Evolutionary conservation across 345 rosid species (phyloP).

Genomic region (Anacardium occidentale): DNA sequence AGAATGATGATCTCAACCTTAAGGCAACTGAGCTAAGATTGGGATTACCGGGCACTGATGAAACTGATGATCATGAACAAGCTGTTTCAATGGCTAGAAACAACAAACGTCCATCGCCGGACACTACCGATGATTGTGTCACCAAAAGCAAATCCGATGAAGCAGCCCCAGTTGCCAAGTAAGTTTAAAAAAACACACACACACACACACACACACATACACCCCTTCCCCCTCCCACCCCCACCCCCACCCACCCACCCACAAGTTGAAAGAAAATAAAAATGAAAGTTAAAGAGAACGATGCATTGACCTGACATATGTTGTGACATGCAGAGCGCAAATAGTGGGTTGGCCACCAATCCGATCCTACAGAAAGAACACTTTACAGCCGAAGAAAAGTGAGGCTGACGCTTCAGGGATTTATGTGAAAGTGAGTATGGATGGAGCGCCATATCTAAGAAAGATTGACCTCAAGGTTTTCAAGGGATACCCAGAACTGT

Average conservation of each 20-base stretch:
- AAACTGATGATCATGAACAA: conserved; percentile 35
- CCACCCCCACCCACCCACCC: too few relatives aligned
- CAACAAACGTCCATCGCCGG: conserved; percentile 50
- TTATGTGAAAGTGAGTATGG: conserved; percentile 86
- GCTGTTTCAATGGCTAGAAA: conserved; percentile 40
- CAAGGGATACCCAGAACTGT: conserved; percentile 54
- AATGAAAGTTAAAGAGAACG: too few relatives aligned
- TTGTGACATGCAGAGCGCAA: conserved; percentile 45
- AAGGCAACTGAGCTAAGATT: conserved; percentile 87
- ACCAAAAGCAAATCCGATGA: conserved; percentile 30
- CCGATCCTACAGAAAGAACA: conserved; percentile 60
- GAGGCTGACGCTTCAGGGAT: conserved; percentile 52
- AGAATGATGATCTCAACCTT: conserved; percentile 65
- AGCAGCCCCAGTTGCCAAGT: conserved; percentile 63
- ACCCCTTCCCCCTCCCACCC: too few relatives aligned
- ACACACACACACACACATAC: too few relatives aligned
- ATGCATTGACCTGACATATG: not conserved
- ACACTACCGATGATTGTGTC: conserved; percentile 23
- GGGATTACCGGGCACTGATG: conserved; percentile 75
- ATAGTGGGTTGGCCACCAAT: conserved; percentile 85
- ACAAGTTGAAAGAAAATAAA: too few relatives aligned
- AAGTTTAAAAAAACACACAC: too few relatives aligned
- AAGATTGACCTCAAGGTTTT: conserved; percentile 66
- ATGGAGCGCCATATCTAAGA: conserved; percentile 81
- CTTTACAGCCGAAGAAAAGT: conserved; percentile 40